Evolutionary conservation across 140 eudicot species (phyloP).

Genomic region (Senecio squalidus): DNA sequence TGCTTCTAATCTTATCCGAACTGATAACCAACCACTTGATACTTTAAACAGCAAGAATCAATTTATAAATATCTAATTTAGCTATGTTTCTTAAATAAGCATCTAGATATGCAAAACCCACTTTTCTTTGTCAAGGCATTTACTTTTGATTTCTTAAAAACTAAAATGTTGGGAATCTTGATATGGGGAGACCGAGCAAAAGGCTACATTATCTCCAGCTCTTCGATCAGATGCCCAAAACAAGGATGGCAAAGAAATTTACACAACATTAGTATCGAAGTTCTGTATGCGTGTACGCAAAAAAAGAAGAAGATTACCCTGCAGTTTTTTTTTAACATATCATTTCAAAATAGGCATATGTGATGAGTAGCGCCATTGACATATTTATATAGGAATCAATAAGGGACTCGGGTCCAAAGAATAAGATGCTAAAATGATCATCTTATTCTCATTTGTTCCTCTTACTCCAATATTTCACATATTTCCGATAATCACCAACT

Average conservation of each 20-base stretch:
- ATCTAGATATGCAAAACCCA: slow-evolving; percentile 26
- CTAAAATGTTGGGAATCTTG: slow-evolving; percentile 23
- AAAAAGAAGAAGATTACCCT: neutral
- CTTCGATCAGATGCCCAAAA: slow-evolving; percentile 26
- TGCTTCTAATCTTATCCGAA: slow-evolving; percentile 23
- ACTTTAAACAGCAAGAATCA: slow-evolving; percentile 30
- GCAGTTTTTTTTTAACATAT: slow-evolving; percentile 1
- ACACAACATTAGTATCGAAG: slow-evolving; percentile 10
- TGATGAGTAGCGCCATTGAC: slow-evolving; percentile 8
- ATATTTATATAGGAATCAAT: neutral
- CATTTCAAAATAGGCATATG: slow-evolving; percentile 5
- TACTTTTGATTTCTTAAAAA: slow-evolving; percentile 16
- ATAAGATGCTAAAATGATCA: slow-evolving; percentile 22
- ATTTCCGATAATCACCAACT: neutral
- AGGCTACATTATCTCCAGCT: slow-evolving; percentile 27
- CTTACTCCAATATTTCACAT: neutral
- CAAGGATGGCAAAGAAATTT: slow-evolving; percentile 17
- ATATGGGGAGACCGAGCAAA: slow-evolving; percentile 22
- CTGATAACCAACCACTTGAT: slow-evolving; percentile 23
- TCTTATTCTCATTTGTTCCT: slow-evolving; percentile 2
- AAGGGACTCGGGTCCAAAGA: slow-evolving; percentile 7
- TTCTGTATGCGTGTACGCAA: neutral
- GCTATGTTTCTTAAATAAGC: slow-evolving; percentile 34
- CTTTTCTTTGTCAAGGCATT: slow-evolving; percentile 6
- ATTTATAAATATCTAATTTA: slow-evolving; percentile 20